Evolutionary conservation across 345 rosid genomes (phyloP).

Genomic region (Syzygium grande): DNA sequence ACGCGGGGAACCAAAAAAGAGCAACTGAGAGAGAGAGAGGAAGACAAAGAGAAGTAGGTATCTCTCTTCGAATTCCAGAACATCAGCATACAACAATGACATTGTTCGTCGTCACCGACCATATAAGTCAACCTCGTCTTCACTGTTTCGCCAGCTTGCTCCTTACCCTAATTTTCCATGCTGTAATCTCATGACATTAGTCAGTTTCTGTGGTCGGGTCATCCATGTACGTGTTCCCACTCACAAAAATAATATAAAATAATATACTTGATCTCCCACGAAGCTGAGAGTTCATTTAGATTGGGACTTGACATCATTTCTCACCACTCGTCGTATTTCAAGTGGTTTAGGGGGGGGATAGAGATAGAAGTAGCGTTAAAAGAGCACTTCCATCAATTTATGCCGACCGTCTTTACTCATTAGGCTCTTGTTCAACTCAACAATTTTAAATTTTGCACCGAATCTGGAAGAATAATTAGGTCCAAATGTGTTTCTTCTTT

Average conservation of each 20-base stretch:
- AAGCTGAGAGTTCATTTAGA: not conserved
- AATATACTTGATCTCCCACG: not conserved
- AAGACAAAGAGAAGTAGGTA: not conserved
- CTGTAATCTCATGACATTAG: not conserved
- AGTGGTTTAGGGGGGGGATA: not conserved
- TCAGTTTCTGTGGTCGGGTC: not conserved
- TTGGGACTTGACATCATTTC: not conserved
- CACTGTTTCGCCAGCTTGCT: not conserved
- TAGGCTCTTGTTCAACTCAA: not conserved
- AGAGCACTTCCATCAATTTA: not conserved
- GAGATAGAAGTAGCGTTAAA: not conserved
- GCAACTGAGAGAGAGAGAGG: not conserved
- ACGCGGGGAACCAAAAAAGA: not conserved
- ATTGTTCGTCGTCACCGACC: not conserved
- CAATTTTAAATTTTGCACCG: not conserved
- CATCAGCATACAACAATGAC: not conserved
- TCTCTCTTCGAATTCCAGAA: not conserved
- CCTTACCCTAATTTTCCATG: not conserved
- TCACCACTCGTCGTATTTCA: not conserved
- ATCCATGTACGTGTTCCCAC: not conserved
- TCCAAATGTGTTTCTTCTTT: not conserved
- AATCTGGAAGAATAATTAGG: not conserved
- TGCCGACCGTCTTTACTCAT: not conserved
- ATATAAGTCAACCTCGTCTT: not conserved
- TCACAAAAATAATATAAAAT: not conserved